phyloP scores from a whole-genome alignment of 1,284 basidiomycete species.

The Puccinia brachypodii region DNA sequence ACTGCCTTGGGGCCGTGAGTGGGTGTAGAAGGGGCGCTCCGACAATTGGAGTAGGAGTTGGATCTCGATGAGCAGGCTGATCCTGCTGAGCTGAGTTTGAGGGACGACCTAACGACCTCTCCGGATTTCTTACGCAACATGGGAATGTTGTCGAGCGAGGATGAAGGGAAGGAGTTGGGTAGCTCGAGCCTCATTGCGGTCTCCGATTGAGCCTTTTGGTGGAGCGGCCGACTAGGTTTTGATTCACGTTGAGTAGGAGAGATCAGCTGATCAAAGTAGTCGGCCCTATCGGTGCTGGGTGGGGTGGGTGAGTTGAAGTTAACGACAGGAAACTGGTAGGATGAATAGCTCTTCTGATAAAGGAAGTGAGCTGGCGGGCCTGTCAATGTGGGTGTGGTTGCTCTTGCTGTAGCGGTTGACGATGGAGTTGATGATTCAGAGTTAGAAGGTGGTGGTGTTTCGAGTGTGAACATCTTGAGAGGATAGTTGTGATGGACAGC shows the following conservation, averaged over 20 bases:
- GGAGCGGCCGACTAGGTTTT: conserved; percentile 15
- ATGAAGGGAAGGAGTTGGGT: not conserved
- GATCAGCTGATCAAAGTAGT: not conserved
- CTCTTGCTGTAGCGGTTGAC: not conserved
- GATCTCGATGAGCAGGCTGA: conserved; percentile 41
- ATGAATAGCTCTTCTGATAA: not conserved
- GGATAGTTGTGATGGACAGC: not conserved
- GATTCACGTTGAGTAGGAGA: not conserved
- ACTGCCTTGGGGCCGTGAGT: conserved; percentile 71
- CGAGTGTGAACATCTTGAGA: not conserved
- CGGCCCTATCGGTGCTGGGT: not conserved
- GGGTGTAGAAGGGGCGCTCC: conserved; percentile 67
- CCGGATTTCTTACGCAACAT: conserved; percentile 85
- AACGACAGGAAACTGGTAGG: not conserved
- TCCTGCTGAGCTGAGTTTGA: conserved; percentile 58
- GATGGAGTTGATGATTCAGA: not conserved
- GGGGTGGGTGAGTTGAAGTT: conserved; percentile 24
- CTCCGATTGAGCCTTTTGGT: conserved; percentile 39
- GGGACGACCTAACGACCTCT: conserved; percentile 83
- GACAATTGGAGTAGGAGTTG: conserved; percentile 27
- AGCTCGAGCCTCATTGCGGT: conserved; percentile 7
- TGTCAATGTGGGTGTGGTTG: not conserved
- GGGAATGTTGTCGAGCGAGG: not conserved
- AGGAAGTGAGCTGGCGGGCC: not conserved
- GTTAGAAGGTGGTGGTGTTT: not conserved